These are phyloP conservation scores for Marasmius fiardii DNA, from an alignment of 1,284 basidiomycete species.

Conservation along the genomic window DNA sequence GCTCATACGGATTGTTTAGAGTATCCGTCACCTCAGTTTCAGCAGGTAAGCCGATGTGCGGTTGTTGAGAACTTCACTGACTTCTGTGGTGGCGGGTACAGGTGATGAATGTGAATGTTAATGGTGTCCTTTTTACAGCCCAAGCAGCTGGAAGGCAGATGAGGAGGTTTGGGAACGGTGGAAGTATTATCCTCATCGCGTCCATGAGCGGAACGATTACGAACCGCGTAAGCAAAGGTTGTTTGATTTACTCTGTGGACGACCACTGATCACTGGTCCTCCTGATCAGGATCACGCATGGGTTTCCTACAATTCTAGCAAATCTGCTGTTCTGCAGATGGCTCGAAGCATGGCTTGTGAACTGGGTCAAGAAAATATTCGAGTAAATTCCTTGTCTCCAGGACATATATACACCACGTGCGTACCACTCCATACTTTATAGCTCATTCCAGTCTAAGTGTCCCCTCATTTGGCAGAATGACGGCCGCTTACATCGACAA, in stretches of 20 bases:
- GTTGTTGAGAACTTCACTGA: background rate
- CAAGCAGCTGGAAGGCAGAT: constrained; percentile 80
- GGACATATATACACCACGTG: constrained; percentile 76
- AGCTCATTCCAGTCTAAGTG: background rate
- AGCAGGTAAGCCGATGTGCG: constrained; percentile 45
- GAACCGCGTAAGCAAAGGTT: constrained; percentile 53
- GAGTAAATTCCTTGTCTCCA: constrained; percentile 75
- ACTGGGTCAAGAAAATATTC: constrained; percentile 65
- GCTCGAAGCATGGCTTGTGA: constrained; percentile 83
- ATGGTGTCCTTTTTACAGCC: constrained; percentile 75
- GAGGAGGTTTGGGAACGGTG: constrained; percentile 64
- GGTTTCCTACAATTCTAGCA: constrained; percentile 80
- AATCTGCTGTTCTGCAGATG: constrained; percentile 82
- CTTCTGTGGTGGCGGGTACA: constrained; percentile 22
- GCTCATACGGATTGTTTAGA: constrained; percentile 61
- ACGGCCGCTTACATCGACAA: constrained; percentile 73
- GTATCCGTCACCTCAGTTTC: constrained; percentile 69
- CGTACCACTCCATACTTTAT: constrained; percentile 20
- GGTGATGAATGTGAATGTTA: constrained; percentile 76
- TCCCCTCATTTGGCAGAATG: constrained; percentile 50
- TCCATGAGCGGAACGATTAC: constrained; percentile 87
- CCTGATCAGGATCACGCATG: constrained; percentile 75
- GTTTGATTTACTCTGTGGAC: background rate
- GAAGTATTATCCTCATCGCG: constrained; percentile 81
- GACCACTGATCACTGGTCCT: constrained; percentile 14